Percentiles rank a stretch among this genome's conserved stretches.
These are phyloP conservation scores for Hemerocallis citrina DNA, from an alignment of 106 monocot genomes.

Conservation along the genomic window DNA sequence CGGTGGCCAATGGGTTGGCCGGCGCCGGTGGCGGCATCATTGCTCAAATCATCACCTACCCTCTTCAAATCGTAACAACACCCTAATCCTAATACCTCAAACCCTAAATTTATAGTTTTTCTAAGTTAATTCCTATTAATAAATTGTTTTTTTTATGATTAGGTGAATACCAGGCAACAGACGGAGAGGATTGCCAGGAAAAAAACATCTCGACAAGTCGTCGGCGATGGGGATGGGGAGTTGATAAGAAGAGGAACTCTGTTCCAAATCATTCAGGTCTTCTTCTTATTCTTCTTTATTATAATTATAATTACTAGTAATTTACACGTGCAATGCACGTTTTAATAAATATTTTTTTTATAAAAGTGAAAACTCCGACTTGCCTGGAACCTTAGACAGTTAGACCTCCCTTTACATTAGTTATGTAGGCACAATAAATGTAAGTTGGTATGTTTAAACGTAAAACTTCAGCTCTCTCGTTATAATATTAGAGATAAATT, in stretches of 20 bases:
- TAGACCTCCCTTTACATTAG: too few relatives aligned
- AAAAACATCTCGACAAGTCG: background rate
- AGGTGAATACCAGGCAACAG: constrained; percentile 94
- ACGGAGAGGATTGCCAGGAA: constrained; percentile 61
- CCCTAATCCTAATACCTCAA: background rate
- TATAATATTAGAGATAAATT: too few relatives aligned
- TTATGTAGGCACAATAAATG: too few relatives aligned
- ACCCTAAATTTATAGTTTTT: background rate
- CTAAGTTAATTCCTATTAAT: background rate
- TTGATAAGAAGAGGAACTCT: constrained; percentile 28
- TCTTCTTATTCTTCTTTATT: background rate
- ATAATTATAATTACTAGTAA: too few relatives aligned
- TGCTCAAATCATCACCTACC: constrained; percentile 86
- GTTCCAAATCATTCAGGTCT: constrained; percentile 53
- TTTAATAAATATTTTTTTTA: background rate
- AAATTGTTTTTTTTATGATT: background rate
- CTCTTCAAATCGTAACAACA: constrained; percentile 54
- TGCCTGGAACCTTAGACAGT: constrained; percentile 6
- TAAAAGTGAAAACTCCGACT: background rate
- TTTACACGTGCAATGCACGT: too few relatives aligned
- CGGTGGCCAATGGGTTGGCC: constrained; percentile 66
- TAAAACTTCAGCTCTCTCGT: too few relatives aligned
- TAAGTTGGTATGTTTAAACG: too few relatives aligned
- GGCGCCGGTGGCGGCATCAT: constrained; percentile 85
- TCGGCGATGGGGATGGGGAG: background rate